Base-by-base conservation (phyloP, 2,329 filamentous ascomycete genomes). In the Fusarium oxysporum region DNA sequence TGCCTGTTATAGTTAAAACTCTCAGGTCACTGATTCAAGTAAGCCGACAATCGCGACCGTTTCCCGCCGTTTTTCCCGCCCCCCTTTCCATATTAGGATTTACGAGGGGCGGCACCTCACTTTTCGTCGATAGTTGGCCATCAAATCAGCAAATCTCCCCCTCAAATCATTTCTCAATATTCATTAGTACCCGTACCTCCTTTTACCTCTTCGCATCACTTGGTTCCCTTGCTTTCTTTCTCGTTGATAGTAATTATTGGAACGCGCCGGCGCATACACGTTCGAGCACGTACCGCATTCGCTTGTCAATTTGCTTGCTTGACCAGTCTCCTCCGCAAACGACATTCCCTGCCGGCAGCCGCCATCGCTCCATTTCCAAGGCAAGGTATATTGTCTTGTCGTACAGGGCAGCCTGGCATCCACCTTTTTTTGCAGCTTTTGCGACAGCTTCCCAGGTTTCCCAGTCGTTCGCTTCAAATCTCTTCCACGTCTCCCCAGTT, bases 131-230 rank as follows among this genome's bases (percentile, higher is more conserved):
- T 65, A 72, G 48, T 69, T 61, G 53, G 61, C 65, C 47, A 55
- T 59, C 65, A 70, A 66, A 72, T 66, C 53, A 67, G 60, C 70
- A 72, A 72, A 72, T 72, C 59, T 72, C 70, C 70, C 65, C 65
- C 60, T 61, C 56, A 50, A 54, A 54, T 54, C 40, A 57, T 64
- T 50, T 63, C 48, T 50, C 54, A 45, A 55, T 53, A 61, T 59
- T 69, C 70, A 54, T 47, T 65, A 35, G 32, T 35, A 62, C 55
- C 47, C 37, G 70, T 68, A 48, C 28, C 56, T 68, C 45, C 69
- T 68, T 65, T 62, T 67, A 44, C 41, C 55, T 61, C 65, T 40
- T 44, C 23, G 33, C 43, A 64, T 60, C 32, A 44, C 45, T 64
- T 37, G 35, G 38, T 53, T 58, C 61, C 55, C 44, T 56, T 70